Conservation (phyloP, 2,329 filamentous ascomycete species). For the Cordyceps militaris region DNA sequence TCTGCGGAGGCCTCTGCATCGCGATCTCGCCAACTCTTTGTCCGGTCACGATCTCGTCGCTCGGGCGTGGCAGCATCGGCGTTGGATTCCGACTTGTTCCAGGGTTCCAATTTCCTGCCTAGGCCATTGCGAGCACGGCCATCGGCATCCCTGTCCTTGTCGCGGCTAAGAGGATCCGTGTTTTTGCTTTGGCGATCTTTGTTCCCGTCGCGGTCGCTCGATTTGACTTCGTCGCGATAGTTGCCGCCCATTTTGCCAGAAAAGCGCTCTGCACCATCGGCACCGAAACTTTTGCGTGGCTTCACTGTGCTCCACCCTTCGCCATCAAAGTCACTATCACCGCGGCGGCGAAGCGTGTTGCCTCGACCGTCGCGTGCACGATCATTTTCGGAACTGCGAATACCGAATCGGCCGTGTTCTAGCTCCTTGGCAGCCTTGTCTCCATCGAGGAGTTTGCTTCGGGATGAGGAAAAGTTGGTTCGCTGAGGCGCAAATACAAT, state of each 20-base stretch:
- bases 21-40: slow-evolving; percentile 55
- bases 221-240: slow-evolving; percentile 35
- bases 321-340: slow-evolving; percentile 50
- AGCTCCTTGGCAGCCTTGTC: slow-evolving; percentile 47
- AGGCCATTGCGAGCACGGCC: slow-evolving; percentile 56
- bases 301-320: slow-evolving; percentile 72
- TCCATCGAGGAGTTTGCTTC: slow-evolving; percentile 46
- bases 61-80: slow-evolving; percentile 28
- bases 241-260: slow-evolving; percentile 56
- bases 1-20: slow-evolving; percentile 35
- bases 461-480: slow-evolving; percentile 73
- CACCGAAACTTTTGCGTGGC: slow-evolving; percentile 65
- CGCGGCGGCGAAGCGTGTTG: slow-evolving; percentile 46
- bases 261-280: slow-evolving; percentile 65
- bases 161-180: slow-evolving; percentile 44
- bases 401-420: slow-evolving; percentile 54
- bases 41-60: slow-evolving; percentile 48
- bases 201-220: slow-evolving; percentile 48
- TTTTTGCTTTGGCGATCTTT: slow-evolving; percentile 40
- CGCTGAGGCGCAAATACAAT: slow-evolving; percentile 81
- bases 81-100: slow-evolving; percentile 56
- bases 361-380: slow-evolving; percentile 41
- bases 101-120: slow-evolving; percentile 63
- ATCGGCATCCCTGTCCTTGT: slow-evolving; percentile 47
- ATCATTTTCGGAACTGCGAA: slow-evolving; percentile 46